Evolutionary conservation across 1,139 yeast genomes (phyloP), one percentile per base, ranked within the genome.

Genomic region (Candida pseudoviswanathii): DNA sequence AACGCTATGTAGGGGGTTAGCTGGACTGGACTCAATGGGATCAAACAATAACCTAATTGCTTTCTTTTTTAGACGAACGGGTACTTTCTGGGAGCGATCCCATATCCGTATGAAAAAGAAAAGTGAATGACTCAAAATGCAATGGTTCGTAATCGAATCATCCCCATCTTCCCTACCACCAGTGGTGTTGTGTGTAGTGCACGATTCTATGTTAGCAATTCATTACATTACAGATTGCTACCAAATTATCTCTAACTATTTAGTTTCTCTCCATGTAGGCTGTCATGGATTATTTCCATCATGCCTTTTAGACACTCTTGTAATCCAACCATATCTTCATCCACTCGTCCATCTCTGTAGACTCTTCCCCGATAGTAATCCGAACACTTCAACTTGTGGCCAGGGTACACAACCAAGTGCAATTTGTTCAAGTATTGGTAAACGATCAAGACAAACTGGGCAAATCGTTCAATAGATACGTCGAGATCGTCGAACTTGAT

Each of bases 251-350:
- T 27, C 6, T 27, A 27, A 6, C 30, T 27, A 27, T 27, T 27
- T 31, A 31, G 11, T 31, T 31, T 8, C 10, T 9, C 34, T 11
- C 22, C 22, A 33, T 37, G 10, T 25, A 37, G n/a, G 26, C 8
- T 37, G 4, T 37, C 9, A 24, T 37, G n/a, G 22, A 34, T 27
- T 11, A 25, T 27, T 10, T 8, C 5, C 10, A 26, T 30, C 46
- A 50, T 47, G 4, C 37, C 42, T 3, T 42, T 45, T 6, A 47
- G 36, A 41, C 42, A 45, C 30, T 45, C 30, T 29, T 43, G 33
- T 11, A 50, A 43, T 16, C 43, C 47, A 21, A 22, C 33, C 49
- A 50, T 41, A n/a, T 41, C 27, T 16, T 47, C 44, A 45, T 50
- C 53, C n/a, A 47, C 34, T 22, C 30, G 25, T 10, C 53, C 51